A percentile compares a stretch with the other conserved stretches of the same genome.
These are phyloP conservation scores for Tricholoma sp. DNA, from an alignment of 768 basidiomycete genomes.

Conservation along the genomic window DNA sequence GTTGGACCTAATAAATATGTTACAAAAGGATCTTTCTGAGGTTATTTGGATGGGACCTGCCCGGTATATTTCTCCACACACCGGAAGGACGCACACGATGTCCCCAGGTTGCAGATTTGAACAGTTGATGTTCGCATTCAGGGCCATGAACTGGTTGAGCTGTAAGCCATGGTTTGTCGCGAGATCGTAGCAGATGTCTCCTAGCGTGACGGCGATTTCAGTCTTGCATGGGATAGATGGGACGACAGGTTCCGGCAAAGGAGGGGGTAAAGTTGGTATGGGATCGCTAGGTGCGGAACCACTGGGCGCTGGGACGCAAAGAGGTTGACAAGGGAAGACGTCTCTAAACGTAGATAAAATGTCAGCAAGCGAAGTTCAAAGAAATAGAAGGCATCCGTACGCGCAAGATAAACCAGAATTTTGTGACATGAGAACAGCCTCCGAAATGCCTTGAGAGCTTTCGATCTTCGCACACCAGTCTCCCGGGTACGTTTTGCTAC, in stretches of 20 bases:
- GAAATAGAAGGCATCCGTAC: not conserved
- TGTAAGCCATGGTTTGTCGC: not conserved
- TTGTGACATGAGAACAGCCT: conserved; percentile 1
- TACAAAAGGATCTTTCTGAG: not conserved
- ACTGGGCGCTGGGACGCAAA: conserved; percentile 1
- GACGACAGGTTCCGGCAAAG: not conserved
- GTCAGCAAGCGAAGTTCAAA: not conserved
- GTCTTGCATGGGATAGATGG: not conserved
- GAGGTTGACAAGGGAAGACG: conserved; percentile 2
- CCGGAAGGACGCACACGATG: not conserved
- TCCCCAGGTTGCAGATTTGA: not conserved
- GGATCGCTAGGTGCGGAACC: not conserved
- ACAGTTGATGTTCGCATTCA: not conserved
- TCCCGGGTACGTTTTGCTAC: conserved; percentile 2
- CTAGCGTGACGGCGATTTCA: not conserved
- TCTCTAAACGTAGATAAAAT: not conserved
- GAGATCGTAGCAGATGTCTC: not conserved
- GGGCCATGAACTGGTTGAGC: not conserved
- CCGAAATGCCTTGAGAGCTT: not conserved
- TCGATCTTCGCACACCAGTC: conserved; percentile 7
- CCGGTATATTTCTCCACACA: not conserved
- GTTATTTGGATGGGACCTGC: not conserved
- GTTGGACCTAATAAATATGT: not conserved
- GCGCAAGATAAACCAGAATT: conserved; percentile 2
- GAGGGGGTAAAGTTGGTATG: not conserved